Base-by-base conservation (phyloP, 495 filamentous ascomycete genomes). In the Trichoderma parareesei region DNA sequence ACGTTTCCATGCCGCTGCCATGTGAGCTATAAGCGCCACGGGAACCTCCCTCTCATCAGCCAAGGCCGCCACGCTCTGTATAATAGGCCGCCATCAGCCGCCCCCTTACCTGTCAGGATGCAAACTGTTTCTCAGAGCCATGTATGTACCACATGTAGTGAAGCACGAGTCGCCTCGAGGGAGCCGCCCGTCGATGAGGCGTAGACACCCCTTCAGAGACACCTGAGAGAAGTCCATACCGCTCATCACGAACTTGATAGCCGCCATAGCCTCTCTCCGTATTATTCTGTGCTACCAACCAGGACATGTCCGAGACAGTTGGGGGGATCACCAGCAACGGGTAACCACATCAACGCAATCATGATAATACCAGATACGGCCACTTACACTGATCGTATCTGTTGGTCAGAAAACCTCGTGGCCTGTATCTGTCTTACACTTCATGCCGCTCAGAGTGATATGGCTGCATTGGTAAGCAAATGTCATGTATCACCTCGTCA, bases 41-140 rank as follows among this genome's bases (percentile, higher is more conserved):
- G 16, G 16, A 49, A 49, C 20, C 46, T 49, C 46, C 46, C 46
- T 49, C 20, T 49, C 46, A 57, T 57, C 27, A 57, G 53, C 53
- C 20, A 57, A 18, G 27, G 8, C 35, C 35, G 53, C 53, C 53
- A 57, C 53, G 37, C 6, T 35, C 18, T 20, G 35, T 37, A 57
- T n/a, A 35, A 38, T 3, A 57, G 53, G 18, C 20, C 37, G 18
- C 27, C 11, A 35, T 57, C 53, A 57, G 53, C 53, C 53, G 53
- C n/a, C 46, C n/a, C 46, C 46, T 18, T 18, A n/a, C n/a, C 20
- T 49, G 46, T 18, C n/a, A 20, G 5, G 18, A 18, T 18, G 16
- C n/a, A n/a, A 49, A 49, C 27, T 27, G 27, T 27, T 27, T 27
- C 27, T 27, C 27, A 27, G 2, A 27, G 2, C 27, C 43, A 46